Evolutionary conservation across 176 grass and related monocot species (phyloP).

Genomic region (Coix lacrymajobi): DNA sequence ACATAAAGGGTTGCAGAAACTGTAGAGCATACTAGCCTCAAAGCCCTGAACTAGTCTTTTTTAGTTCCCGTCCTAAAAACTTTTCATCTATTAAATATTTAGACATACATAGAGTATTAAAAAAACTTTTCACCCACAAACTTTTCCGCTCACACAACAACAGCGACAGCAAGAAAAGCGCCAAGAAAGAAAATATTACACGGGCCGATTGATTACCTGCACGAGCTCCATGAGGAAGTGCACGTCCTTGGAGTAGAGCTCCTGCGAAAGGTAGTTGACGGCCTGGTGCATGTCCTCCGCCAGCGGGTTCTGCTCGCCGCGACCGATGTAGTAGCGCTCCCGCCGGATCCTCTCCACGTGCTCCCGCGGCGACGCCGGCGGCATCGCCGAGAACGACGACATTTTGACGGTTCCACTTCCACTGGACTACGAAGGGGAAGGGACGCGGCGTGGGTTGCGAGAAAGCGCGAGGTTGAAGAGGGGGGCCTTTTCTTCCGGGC

Average conservation of each 20-base stretch:
- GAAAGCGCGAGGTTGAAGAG: background rate
- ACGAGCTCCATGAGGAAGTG: slow-evolving; percentile 91
- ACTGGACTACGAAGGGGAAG: background rate
- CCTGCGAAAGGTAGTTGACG: slow-evolving; percentile 55
- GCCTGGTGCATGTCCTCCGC: slow-evolving; percentile 75
- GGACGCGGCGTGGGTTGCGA: background rate
- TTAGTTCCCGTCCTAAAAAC: too few relatives aligned
- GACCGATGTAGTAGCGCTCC: slow-evolving; percentile 57
- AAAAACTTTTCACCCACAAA: too few relatives aligned
- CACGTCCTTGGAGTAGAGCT: slow-evolving; percentile 83
- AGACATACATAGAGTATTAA: too few relatives aligned
- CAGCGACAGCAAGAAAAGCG: background rate
- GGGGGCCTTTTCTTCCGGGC: background rate
- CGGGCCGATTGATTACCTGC: slow-evolving; percentile 31
- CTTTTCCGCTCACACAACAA: background rate
- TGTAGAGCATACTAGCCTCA: background rate
- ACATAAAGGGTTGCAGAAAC: background rate
- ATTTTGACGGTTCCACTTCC: background rate
- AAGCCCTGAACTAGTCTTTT: background rate
- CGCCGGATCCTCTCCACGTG: slow-evolving; percentile 64
- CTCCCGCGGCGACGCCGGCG: slow-evolving; percentile 13
- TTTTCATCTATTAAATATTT: too few relatives aligned
- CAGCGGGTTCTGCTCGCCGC: slow-evolving; percentile 55
- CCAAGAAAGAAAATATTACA: background rate
- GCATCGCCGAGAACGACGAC: background rate